phyloP scores from a whole-genome alignment of 164 flowering plant species.

The Aristolochia fimbriata region DNA sequence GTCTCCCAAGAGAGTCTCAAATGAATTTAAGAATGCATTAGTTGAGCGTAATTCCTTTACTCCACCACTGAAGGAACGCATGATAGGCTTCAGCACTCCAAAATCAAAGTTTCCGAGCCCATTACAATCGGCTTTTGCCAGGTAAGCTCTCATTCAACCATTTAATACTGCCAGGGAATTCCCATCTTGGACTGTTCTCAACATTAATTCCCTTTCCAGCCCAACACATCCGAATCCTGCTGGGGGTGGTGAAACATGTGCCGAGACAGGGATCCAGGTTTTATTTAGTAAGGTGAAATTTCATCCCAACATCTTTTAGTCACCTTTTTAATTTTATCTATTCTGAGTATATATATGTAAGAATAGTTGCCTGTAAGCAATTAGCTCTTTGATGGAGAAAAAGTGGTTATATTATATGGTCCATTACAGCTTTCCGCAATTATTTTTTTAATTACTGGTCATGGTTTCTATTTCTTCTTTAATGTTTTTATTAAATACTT shows the following conservation, averaged over 20 bases:
- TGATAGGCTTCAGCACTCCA: conserved; percentile 37
- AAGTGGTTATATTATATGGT: no score
- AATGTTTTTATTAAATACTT: no score
- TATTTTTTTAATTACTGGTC: background rate
- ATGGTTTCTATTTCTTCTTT: no score
- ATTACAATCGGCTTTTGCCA: conserved; percentile 84
- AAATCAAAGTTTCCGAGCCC: conserved; percentile 62
- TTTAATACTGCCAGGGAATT: no score
- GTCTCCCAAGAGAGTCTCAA: conserved; percentile 81
- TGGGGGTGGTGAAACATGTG: conserved; percentile 98
- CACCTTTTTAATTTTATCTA: background rate
- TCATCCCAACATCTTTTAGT: background rate
- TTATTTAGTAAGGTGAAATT: conserved; percentile 72
- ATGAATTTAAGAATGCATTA: conserved; percentile 64
- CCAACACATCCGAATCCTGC: conserved; percentile 83
- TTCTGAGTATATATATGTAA: no score
- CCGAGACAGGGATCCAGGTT: conserved; percentile 83
- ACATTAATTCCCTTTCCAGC: conserved; percentile 27
- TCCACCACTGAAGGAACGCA: conserved; percentile 86
- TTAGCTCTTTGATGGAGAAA: no score
- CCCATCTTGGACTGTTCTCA: no score
- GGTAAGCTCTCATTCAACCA: conserved; percentile 26
- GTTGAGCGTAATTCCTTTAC: conserved; percentile 82
- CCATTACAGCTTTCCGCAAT: no score
- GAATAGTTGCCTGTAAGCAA: background rate